These are phyloP conservation scores for Hypoxylon rickii DNA, from an alignment of 495 filamentous ascomycete genomes.

Conservation along the genomic window DNA sequence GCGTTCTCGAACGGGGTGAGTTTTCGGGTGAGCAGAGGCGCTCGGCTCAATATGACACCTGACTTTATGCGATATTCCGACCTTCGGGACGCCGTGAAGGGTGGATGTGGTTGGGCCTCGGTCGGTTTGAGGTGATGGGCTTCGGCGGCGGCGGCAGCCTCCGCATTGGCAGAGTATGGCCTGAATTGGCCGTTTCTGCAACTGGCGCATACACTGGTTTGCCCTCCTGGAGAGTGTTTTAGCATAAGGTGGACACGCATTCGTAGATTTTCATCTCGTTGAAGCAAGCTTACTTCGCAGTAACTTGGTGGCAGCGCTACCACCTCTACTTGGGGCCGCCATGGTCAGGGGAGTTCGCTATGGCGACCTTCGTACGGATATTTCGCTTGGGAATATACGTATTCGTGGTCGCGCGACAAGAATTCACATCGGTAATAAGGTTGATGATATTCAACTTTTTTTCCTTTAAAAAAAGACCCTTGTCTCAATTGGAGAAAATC, in stretches of 20 bases:
- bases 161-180: slow-evolving; percentile 34
- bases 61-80: slow-evolving; percentile 70
- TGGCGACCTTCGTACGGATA: slow-evolving; percentile 10
- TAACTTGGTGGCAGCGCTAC: slow-evolving; percentile 44
- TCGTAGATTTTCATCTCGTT: neutral
- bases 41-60: slow-evolving; percentile 82
- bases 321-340: slow-evolving; percentile 57
- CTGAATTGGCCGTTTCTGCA: slow-evolving; percentile 35
- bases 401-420: neutral
- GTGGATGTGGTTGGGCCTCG: slow-evolving; percentile 32
- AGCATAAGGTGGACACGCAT: slow-evolving; percentile 4
- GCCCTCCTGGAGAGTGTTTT: slow-evolving; percentile 24
- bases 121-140: slow-evolving; percentile 36
- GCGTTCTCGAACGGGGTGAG: slow-evolving; percentile 87
- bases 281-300: slow-evolving; percentile 44
- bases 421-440: neutral
- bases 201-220: slow-evolving; percentile 40
- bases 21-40: slow-evolving; percentile 82
- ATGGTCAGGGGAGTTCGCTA: slow-evolving; percentile 41
- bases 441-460: neutral
- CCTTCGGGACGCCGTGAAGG: slow-evolving; percentile 29
- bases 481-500: no score
- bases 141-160: slow-evolving; percentile 25
- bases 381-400: neutral
- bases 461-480: neutral